Evolutionary conservation across 148 eudicot genomes (phyloP), one percentile per base, ranked within the genome.

Genomic region (Selenicereus undatus): DNA sequence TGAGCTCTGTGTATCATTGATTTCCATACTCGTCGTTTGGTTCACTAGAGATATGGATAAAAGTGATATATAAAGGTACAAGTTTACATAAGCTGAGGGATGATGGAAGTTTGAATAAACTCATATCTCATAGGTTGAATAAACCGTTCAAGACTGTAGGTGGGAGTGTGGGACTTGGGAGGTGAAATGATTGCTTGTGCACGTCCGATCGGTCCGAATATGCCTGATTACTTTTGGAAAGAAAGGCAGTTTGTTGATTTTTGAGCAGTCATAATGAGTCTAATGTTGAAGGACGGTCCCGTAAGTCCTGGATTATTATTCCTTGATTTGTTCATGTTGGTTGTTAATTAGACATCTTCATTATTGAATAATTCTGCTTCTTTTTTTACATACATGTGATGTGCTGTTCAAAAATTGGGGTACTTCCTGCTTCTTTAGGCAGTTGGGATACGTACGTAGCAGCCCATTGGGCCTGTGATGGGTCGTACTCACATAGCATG

Each of bases 341-440:
- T 81, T 81, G 83, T 81, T 81, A 74, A 64, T 81, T 75, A 65
- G 83, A 81, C 78, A 64, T 17, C 42, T 56, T 75, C 62, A 29
- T 75, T 66, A 29, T 13, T 66, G 27, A 11, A 56, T 73, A 58
- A 72, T 80, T 80, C 42, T 73, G 71, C 30, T 66, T 66, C 52
- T 48, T 48, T 48, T 48, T 12, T 48, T 32, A 1, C 32, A 32
- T 32, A 32, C 32, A 32, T 2, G 32, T 32, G 1, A 0, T 32
- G 32, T 32, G 32, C 32, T 32, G 32, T 32, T 32, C 1, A 32
- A 32, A 32, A 32, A 45, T 45, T 45, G 50, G 8, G 50, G 17
- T 54, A 18, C 60, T 54, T 54, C 18, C 43, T 9, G 22, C 30
- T n/a, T 21, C 43, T 24, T 65, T 3, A 10, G 32, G 24, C 70